These are phyloP conservation scores for Gautieria morchelliformis DNA, from an alignment of 768 basidiomycete species.

Conservation along the genomic window DNA sequence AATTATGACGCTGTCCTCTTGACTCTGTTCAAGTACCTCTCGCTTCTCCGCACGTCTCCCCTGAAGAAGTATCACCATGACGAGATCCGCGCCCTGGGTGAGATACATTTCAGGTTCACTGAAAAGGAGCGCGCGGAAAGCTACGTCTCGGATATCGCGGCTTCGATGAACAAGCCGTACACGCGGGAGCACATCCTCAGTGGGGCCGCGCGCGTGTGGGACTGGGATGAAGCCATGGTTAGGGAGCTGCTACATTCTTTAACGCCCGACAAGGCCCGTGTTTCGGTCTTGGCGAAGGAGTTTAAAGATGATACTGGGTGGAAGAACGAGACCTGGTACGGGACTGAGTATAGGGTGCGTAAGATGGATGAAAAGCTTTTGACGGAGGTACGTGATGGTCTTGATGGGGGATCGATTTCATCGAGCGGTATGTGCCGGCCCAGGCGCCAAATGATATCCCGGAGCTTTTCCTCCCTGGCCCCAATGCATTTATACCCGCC, in stretches of 20 bases:
- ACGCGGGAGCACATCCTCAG: slow-evolving; percentile 64
- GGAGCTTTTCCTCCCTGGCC: slow-evolving; percentile 70
- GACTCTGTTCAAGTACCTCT: slow-evolving; percentile 30
- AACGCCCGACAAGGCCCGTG: slow-evolving; percentile 48
- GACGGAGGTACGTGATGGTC: slow-evolving; percentile 28
- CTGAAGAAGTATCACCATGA: slow-evolving; percentile 21
- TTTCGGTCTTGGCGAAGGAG: slow-evolving; percentile 70
- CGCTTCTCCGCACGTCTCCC: slow-evolving; percentile 9
- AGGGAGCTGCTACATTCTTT: slow-evolving; percentile 53
- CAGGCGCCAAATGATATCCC: slow-evolving; percentile 49
- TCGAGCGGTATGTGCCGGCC: slow-evolving; percentile 34
- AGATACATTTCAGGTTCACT: slow-evolving; percentile 34
- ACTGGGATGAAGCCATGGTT: slow-evolving; percentile 62
- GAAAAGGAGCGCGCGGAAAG: slow-evolving; percentile 52
- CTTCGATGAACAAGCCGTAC: slow-evolving; percentile 70
- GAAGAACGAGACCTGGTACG: slow-evolving; percentile 86
- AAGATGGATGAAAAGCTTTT: slow-evolving; percentile 56
- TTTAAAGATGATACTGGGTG: slow-evolving; percentile 40
- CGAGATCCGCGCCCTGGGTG: slow-evolving; percentile 31
- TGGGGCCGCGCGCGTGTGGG: slow-evolving; percentile 60
- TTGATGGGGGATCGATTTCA: background rate
- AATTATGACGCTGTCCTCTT: slow-evolving; percentile 30
- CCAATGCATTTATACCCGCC: slow-evolving; percentile 86
- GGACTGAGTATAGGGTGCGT: slow-evolving; percentile 77
- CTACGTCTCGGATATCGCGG: slow-evolving; percentile 69